These are phyloP conservation scores for Tothia fuscella DNA, from an alignment of 2,329 filamentous ascomycete genomes.

Conservation along the genomic window DNA sequence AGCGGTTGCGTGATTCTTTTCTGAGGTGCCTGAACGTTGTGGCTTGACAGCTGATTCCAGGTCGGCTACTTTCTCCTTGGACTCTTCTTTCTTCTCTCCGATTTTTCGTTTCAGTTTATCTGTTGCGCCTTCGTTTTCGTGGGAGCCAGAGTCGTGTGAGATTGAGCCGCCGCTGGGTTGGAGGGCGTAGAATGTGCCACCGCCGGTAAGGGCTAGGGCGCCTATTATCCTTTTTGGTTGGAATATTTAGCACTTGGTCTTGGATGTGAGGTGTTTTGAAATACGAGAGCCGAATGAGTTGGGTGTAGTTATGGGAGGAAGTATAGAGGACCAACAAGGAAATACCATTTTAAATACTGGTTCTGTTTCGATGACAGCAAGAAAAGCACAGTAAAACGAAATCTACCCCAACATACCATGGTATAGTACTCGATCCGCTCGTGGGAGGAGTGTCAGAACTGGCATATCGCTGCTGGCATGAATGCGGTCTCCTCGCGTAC, in stretches of 20 bases:
- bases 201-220: neutral
- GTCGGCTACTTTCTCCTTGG: neutral
- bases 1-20: slow-evolving; percentile 18
- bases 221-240: slow-evolving; percentile 3
- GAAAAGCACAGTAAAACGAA: neutral
- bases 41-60: neutral
- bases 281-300: neutral
- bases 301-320: neutral
- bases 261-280: neutral
- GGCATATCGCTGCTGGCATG: neutral
- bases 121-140: neutral
- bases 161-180: neutral
- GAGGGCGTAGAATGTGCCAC: slow-evolving; percentile 3
- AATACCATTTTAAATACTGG: neutral
- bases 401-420: neutral
- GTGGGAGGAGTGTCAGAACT: neutral
- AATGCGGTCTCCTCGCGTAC: neutral
- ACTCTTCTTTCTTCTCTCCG: neutral
- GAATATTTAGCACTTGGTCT: neutral
- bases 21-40: slow-evolving; percentile 18
- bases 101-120: neutral
- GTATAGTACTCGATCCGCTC: slow-evolving; percentile 4
- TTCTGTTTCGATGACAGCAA: neutral
- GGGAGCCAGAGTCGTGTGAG: neutral
- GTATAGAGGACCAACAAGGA: neutral